phyloP scores from a whole-genome alignment of 148 eudicot genomes.

The Limonium bicolor region DNA sequence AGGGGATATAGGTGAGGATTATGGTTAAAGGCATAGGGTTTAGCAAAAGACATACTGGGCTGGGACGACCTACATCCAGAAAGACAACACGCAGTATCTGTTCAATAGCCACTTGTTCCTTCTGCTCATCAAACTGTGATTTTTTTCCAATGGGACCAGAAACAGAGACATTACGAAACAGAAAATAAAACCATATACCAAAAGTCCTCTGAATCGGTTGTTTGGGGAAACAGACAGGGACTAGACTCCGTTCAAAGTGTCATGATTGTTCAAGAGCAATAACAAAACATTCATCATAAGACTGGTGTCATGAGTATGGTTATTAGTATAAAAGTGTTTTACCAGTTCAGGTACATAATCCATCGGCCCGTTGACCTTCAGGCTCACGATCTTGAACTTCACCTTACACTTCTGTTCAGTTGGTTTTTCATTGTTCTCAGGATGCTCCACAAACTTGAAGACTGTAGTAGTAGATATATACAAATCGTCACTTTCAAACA shows the following conservation, averaged over 20 bases:
- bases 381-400: conserved; percentile 92
- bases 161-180: no score
- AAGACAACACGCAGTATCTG: conserved; percentile 48
- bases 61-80: conserved; percentile 42
- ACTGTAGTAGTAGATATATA: conserved; percentile 31
- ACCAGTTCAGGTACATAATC: conserved; percentile 89
- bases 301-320: no score
- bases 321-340: no score
- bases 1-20: no score
- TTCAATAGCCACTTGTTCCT: conserved; percentile 45
- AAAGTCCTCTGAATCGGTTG: no score
- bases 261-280: neutral
- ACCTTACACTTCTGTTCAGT: conserved; percentile 52
- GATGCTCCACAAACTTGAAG: conserved; percentile 90
- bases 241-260: no score
- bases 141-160: no score
- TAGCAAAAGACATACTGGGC: conserved; percentile 41
- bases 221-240: no score
- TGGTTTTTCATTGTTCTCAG: conserved; percentile 85
- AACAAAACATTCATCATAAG: neutral
- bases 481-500: neutral
- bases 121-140: conserved; percentile 50
- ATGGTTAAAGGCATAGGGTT: no score
- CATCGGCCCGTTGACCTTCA: conserved; percentile 68
- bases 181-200: no score